Percentiles rank a stretch among this genome's conserved stretches.
These are phyloP conservation scores for Mycena haematopus DNA, from an alignment of 768 basidiomycete genomes.

Conservation along the genomic window DNA sequence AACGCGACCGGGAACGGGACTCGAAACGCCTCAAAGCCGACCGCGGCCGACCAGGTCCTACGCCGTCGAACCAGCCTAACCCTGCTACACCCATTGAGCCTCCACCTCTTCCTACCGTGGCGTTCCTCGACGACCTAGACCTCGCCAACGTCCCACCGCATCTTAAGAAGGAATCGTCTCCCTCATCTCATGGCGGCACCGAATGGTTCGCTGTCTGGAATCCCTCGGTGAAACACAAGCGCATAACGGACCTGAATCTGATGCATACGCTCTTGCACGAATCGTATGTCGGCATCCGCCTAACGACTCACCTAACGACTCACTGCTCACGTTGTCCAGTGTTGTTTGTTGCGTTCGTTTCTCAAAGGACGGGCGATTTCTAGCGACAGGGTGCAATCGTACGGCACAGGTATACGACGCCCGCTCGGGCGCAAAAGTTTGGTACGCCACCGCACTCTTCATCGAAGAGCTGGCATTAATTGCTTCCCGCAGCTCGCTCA, in stretches of 20 bases:
- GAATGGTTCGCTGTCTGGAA: conserved; percentile 84
- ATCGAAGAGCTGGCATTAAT: conserved; percentile 46
- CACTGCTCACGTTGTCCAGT: conserved; percentile 6
- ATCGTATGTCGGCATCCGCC: conserved; percentile 50
- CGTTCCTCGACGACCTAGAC: conserved; percentile 45
- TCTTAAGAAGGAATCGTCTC: conserved; percentile 50
- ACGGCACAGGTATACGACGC: conserved; percentile 85
- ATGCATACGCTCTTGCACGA: conserved; percentile 78
- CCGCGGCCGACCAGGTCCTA: conserved; percentile 36
- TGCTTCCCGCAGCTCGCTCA: conserved; percentile 14
- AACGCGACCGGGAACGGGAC: conserved; percentile 48
- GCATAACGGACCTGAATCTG: conserved; percentile 65
- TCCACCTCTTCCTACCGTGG: conserved; percentile 34
- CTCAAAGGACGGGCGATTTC: conserved; percentile 78
- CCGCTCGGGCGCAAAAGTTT: conserved; percentile 73
- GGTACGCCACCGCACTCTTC: conserved; percentile 61
- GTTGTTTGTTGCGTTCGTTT: conserved; percentile 75
- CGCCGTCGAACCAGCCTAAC: conserved; percentile 38
- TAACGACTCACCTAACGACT: too few species aligned
- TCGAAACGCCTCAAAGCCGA: conserved; percentile 57
- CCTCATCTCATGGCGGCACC: conserved; percentile 41
- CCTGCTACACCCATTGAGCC: conserved; percentile 40
- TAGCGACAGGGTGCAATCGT: conserved; percentile 84
- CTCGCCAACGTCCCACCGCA: conserved; percentile 46
- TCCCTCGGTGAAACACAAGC: conserved; percentile 57